Evolutionary conservation across 495 filamentous ascomycete species (phyloP).

Genomic region (Penicillium nucicola): DNA sequence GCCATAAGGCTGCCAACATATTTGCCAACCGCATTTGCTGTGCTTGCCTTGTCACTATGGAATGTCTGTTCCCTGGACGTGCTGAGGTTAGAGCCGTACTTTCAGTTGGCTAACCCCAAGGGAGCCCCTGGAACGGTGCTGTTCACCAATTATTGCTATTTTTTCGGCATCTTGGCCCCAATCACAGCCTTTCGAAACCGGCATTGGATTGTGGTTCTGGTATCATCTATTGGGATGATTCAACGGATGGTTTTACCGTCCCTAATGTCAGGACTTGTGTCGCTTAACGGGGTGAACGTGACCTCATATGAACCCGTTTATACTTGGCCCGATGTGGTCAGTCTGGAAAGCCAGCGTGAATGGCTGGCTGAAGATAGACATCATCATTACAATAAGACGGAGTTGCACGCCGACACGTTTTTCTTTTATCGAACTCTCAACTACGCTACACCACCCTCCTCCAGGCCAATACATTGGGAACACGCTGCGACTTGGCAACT

Average conservation of each 20-base stretch:
- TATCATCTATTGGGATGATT: conserved; percentile 15
- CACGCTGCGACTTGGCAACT: conserved; percentile 7
- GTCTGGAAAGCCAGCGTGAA: conserved; percentile 12
- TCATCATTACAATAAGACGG: background rate
- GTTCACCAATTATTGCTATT: conserved; percentile 26
- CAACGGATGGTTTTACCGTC: conserved; percentile 18
- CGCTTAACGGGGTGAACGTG: conserved; percentile 1
- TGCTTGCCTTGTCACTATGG: conserved; percentile 18
- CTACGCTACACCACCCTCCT: conserved; percentile 14
- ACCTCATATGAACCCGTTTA: conserved; percentile 6
- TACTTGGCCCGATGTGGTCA: conserved; percentile 22
- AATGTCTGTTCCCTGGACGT: conserved; percentile 19
- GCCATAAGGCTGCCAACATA: background rate
- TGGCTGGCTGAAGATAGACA: conserved; percentile 7
- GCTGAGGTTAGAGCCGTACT: conserved; percentile 26
- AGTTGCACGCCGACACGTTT: background rate
- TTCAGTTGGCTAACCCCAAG: conserved; percentile 19
- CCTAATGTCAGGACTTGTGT: conserved; percentile 17
- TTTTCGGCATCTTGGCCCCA: conserved; percentile 15
- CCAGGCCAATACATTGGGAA: conserved; percentile 6
- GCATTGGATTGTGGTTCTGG: conserved; percentile 21
- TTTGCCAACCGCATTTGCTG: conserved; percentile 17
- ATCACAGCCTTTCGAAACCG: conserved; percentile 17
- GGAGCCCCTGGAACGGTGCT: conserved; percentile 17
- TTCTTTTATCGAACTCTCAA: conserved; percentile 6